Conservation (phyloP, 2,329 filamentous ascomycete genomes). For the Passalora sequoiae region DNA sequence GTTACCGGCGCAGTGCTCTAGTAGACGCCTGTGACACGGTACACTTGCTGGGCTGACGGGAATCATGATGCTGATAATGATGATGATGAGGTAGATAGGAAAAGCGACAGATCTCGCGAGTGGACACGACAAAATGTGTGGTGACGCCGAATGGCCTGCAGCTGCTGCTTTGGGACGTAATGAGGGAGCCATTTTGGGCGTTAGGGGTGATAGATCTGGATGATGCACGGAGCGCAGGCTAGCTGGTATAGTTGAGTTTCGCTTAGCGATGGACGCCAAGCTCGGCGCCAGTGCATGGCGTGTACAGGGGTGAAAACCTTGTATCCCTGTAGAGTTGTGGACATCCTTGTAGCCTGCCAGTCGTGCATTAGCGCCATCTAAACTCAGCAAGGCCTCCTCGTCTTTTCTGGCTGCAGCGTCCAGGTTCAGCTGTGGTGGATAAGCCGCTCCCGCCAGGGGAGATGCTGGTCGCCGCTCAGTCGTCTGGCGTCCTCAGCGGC, state of each 20-base stretch:
- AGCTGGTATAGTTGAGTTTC: slow-evolving; percentile 3
- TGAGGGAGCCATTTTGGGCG: neutral
- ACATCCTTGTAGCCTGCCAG: neutral
- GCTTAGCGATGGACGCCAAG: neutral
- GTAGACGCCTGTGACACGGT: neutral
- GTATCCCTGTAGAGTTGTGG: neutral
- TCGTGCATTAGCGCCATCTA: slow-evolving; percentile 5
- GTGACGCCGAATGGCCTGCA: too few species aligned
- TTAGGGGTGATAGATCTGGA: neutral
- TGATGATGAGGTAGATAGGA: neutral
- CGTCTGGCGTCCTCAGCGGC: too few species aligned
- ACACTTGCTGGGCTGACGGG: neutral
- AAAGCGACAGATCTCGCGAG: too few species aligned
- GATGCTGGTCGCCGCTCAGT: too few species aligned
- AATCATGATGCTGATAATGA: slow-evolving; percentile 1
- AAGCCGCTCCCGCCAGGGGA: neutral
- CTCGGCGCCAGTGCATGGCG: neutral
- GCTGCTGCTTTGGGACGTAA: too few species aligned
- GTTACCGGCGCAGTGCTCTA: neutral
- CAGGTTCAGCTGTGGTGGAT: neutral
- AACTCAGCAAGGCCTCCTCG: neutral
- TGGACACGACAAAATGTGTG: too few species aligned
- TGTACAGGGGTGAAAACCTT: neutral
- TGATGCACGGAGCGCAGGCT: neutral
- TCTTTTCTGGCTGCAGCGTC: slow-evolving; percentile 1